These are phyloP conservation scores for Backusella circina DNA, from an alignment of 192 early-diverging fungal genomes.

Conservation along the genomic window DNA sequence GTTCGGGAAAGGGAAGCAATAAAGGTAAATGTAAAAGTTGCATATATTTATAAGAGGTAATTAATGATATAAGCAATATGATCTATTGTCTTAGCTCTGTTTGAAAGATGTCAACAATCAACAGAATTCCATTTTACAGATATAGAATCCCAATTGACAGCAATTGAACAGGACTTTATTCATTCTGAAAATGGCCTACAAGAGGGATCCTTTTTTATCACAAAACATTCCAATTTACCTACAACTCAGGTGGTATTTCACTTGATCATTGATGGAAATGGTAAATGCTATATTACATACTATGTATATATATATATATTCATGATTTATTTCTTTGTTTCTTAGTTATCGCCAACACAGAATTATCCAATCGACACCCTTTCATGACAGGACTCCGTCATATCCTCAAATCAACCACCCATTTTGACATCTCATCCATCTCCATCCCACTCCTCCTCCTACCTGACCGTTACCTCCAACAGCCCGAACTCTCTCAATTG, in stretches of 20 bases:
- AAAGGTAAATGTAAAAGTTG: slow-evolving; percentile 10
- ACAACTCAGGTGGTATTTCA: slow-evolving; percentile 73
- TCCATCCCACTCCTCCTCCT: slow-evolving; percentile 66
- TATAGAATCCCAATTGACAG: slow-evolving; percentile 59
- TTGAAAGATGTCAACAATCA: slow-evolving; percentile 57
- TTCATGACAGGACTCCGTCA: slow-evolving; percentile 59
- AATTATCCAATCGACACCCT: slow-evolving; percentile 29
- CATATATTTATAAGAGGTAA: background rate
- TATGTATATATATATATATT: background rate
- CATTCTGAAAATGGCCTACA: slow-evolving; percentile 23
- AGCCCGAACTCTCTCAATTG: slow-evolving; percentile 18
- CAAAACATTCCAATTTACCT: slow-evolving; percentile 73
- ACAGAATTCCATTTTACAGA: slow-evolving; percentile 78
- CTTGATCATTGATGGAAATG: slow-evolving; percentile 56
- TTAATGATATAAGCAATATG: background rate
- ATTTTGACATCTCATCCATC: slow-evolving; percentile 59
- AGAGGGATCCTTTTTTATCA: slow-evolving; percentile 74
- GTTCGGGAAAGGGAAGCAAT: slow-evolving; percentile 32
- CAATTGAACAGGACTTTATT: slow-evolving; percentile 48
- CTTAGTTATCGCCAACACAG: slow-evolving; percentile 14
- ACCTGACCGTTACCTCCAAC: slow-evolving; percentile 38
- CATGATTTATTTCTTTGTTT: background rate
- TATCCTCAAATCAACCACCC: slow-evolving; percentile 55
- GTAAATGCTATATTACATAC: slow-evolving; percentile 31
- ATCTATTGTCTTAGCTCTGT: slow-evolving; percentile 41